phyloP scores from a whole-genome alignment of 768 basidiomycete genomes.

The Rhizopogon vulgaris region DNA sequence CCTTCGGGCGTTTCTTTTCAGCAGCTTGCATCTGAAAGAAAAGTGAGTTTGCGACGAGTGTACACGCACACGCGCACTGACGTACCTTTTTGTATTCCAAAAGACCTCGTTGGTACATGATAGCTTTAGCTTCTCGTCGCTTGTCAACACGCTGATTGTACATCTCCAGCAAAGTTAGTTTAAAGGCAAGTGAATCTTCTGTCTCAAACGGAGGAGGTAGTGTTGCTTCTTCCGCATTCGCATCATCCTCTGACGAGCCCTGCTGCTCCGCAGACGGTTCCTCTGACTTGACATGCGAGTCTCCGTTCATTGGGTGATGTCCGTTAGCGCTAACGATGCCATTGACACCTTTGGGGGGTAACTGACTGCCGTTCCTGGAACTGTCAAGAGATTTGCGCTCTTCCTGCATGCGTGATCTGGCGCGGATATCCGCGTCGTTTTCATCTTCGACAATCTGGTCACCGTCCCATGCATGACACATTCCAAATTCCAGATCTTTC shows the following conservation, averaged over 20 bases:
- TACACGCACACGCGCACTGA: neutral
- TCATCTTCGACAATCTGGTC: conserved; percentile 75
- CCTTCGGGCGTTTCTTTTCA: conserved; percentile 86
- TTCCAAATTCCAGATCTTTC: conserved; percentile 93
- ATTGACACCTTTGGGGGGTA: conserved; percentile 15
- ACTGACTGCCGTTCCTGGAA: conserved; percentile 16
- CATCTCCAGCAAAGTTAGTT: conserved; percentile 83
- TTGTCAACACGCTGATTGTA: conserved; percentile 87
- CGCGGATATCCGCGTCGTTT: conserved; percentile 69
- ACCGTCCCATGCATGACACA: conserved; percentile 82
- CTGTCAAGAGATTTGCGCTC: conserved; percentile 26
- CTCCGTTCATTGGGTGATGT: conserved; percentile 31
- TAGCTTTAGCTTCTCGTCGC: conserved; percentile 74
- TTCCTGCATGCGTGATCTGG: conserved; percentile 34
- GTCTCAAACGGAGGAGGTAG: conserved; percentile 82
- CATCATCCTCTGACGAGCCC: conserved; percentile 43
- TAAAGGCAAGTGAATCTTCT: conserved; percentile 76
- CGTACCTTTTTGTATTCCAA: conserved; percentile 92
- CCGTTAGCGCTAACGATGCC: conserved; percentile 34
- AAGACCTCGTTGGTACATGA: conserved; percentile 89
- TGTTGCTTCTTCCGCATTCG: conserved; percentile 55
- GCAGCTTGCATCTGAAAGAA: conserved; percentile 71
- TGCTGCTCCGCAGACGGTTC: conserved; percentile 39
- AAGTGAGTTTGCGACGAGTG: conserved; percentile 3
- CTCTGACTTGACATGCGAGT: conserved; percentile 33